A percentile compares a stretch with the other conserved stretches of the same genome.
Conservation (phyloP, 148 eudicot genomes). For the Pharnaceum exiguum region DNA sequence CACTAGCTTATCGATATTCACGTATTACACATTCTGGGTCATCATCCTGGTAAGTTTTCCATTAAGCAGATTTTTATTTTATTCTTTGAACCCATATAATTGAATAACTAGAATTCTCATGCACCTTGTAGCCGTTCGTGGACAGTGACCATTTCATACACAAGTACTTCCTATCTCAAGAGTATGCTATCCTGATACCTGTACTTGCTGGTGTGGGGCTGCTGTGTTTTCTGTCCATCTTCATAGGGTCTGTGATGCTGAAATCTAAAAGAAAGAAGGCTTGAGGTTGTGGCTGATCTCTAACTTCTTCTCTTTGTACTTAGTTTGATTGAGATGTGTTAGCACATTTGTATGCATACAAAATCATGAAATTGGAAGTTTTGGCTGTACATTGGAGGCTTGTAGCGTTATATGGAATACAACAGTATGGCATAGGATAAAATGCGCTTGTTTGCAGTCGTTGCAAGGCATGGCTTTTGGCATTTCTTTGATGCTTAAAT, state of each 20-base stretch:
- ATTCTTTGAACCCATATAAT: background rate
- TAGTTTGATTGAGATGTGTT: background rate
- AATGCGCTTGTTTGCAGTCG: no score
- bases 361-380: background rate
- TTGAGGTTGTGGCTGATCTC: conserved; percentile 4
- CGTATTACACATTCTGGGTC: conserved; percentile 93
- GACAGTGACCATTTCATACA: conserved; percentile 83
- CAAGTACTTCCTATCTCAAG: conserved; percentile 79
- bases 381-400: background rate
- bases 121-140: conserved; percentile 73
- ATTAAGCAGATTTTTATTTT: background rate
- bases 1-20: conserved; percentile 71
- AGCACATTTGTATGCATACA: background rate
- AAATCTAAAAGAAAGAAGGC: conserved; percentile 86
- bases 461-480: no score
- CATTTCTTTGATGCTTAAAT: no score
- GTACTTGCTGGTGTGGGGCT: conserved; percentile 63
- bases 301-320: background rate
- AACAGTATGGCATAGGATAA: no score
- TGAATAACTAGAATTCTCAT: conserved; percentile 1
- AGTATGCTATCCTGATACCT: conserved; percentile 80
- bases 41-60: conserved; percentile 65
- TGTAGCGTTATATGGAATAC: no score
- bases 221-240: conserved; percentile 63
- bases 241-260: conserved; percentile 77